These are phyloP conservation scores for Labyrinthula sp. DNA, from an alignment of 352 stramenopile species.

Conservation along the genomic window DNA sequence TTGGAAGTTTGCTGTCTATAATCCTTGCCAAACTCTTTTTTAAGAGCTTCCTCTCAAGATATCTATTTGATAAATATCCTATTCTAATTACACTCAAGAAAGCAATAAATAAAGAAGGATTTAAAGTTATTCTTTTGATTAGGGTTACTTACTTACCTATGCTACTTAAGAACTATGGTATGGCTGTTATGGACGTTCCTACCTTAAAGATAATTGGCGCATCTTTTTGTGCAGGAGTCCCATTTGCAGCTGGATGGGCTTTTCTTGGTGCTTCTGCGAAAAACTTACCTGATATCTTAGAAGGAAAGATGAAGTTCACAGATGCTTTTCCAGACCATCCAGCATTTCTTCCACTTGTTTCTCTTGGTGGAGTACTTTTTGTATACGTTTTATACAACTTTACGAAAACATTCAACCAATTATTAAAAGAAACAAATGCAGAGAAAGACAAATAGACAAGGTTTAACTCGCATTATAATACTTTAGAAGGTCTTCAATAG, in stretches of 20 bases:
- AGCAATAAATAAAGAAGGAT: constrained; percentile 18
- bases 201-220: constrained; percentile 19
- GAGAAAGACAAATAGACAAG: constrained; percentile 5
- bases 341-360: background rate
- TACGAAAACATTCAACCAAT: constrained; percentile 7
- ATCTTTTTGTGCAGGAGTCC: constrained; percentile 4
- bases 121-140: constrained; percentile 25
- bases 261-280: constrained; percentile 19
- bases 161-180: constrained; percentile 27
- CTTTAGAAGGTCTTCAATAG: too few relatives aligned
- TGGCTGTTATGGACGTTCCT: constrained; percentile 10
- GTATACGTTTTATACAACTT: constrained; percentile 10
- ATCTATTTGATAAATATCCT: constrained; percentile 4
- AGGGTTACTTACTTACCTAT: constrained; percentile 22
- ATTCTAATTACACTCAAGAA: constrained; percentile 17
- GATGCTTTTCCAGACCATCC: constrained; percentile 14
- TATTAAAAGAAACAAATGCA: constrained; percentile 10
- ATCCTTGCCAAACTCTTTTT: constrained; percentile 2
- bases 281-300: constrained; percentile 26
- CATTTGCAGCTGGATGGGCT: constrained; percentile 18
- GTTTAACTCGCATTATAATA: too few relatives aligned
- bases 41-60: background rate
- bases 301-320: constrained; percentile 5
- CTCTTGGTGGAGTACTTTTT: constrained; percentile 1
- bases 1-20: constrained; percentile 8